Conservation (phyloP, 1,284 basidiomycete species). For the Porodaedalea pini region DNA sequence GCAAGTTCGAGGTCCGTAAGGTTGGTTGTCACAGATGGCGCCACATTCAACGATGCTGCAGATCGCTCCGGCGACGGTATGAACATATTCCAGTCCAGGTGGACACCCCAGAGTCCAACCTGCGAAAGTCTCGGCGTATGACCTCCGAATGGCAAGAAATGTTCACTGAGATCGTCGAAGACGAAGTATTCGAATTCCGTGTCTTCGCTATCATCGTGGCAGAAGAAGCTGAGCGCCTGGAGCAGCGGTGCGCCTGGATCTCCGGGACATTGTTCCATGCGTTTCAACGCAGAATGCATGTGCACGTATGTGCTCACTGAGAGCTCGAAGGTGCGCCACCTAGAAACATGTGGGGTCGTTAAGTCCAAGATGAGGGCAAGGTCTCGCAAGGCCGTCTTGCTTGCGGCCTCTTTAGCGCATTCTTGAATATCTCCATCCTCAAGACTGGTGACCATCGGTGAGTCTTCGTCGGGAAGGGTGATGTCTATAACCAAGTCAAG, state of each 20-base stretch:
- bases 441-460: neutral
- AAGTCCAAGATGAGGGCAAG: constrained; percentile 43
- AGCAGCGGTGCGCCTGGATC: constrained; percentile 43
- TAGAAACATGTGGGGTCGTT: constrained; percentile 46
- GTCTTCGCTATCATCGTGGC: constrained; percentile 41
- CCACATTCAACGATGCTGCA: neutral
- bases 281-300: constrained; percentile 43
- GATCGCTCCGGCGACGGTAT: constrained; percentile 7
- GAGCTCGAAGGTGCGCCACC: constrained; percentile 50
- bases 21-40: constrained; percentile 35
- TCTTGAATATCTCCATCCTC: constrained; percentile 14
- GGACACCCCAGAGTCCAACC: constrained; percentile 57
- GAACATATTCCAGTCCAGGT: constrained; percentile 54
- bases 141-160: constrained; percentile 42
- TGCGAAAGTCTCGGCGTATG: constrained; percentile 48
- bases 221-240: constrained; percentile 46
- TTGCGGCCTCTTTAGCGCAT: neutral
- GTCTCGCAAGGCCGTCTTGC: constrained; percentile 26
- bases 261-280: constrained; percentile 34
- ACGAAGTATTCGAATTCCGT: constrained; percentile 33
- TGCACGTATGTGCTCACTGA: constrained; percentile 41
- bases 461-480: constrained; percentile 21
- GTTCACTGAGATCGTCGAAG: constrained; percentile 34
- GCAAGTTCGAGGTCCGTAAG: constrained; percentile 52
- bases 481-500: constrained; percentile 36